These are phyloP conservation scores for Yarrowia osloensis DNA, from an alignment of 805 yeast genomes.

Conservation along the genomic window DNA sequence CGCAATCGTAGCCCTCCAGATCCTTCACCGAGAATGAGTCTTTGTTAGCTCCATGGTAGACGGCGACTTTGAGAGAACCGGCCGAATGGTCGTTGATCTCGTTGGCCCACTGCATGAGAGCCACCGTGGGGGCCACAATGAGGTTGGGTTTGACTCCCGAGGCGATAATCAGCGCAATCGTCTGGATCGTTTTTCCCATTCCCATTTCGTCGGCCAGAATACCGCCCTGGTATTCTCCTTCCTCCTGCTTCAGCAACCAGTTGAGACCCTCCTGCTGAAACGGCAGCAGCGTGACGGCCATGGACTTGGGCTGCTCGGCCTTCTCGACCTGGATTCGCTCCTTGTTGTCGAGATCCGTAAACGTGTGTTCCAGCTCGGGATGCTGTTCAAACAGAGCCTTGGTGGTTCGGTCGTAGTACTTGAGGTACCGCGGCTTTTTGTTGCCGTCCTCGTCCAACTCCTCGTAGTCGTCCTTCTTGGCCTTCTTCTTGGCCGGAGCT, in stretches of 20 bases:
- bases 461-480: constrained; percentile 15
- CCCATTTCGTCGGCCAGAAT: constrained; percentile 99
- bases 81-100: constrained; percentile 87
- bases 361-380: constrained; percentile 74
- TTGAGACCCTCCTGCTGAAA: constrained; percentile 91
- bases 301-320: constrained; percentile 74
- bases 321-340: constrained; percentile 46
- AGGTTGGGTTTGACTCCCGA: constrained; percentile 75
- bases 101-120: constrained; percentile 94
- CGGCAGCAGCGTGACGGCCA: constrained; percentile 74
- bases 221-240: constrained; percentile 75
- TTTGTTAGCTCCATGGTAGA: constrained; percentile 87
- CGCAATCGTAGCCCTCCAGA: constrained; percentile 66
- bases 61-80: constrained; percentile 62
- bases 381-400: constrained; percentile 68
- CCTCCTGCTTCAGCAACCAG: constrained; percentile 86
- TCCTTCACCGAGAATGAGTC: constrained; percentile 49
- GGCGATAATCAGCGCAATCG: constrained; percentile 79
- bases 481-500: constrained; percentile 4
- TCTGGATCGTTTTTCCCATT: constrained; percentile 98
- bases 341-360: constrained; percentile 58
- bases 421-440: constrained; percentile 29
- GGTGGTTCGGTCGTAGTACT: constrained; percentile 58
- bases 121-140: constrained; percentile 98
- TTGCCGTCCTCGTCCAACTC: constrained; percentile 1